Base-by-base conservation (phyloP, 805 yeast species). In the Middelhovenomyces tepae region DNA sequence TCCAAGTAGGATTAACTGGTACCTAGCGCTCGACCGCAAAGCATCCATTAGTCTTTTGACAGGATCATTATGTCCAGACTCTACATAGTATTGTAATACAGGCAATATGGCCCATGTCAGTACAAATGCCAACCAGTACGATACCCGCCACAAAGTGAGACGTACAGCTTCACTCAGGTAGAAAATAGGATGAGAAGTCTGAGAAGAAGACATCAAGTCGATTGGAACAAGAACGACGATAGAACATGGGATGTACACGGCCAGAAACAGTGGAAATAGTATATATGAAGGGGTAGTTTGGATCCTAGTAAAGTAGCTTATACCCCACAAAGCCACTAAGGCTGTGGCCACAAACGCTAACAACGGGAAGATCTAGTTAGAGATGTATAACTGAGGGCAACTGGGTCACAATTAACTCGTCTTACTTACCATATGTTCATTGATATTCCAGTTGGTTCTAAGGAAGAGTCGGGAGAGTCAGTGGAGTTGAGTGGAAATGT, bases 41-140 rank as follows among this genome's bases (percentile, higher is more conserved):
- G 93, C 77, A 37, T 79, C 81, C 34, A 56, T 59, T 32, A 81
- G 50, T 37, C 69, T 61, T 11, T 58, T 57, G 4, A 53, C 38
- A 4, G 63, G 62, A 25, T 68, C 69, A 47, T 65, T 71, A 50
- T 76, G 69, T 7, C 94, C 93, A 2, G 84, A 75, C 31, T 73
- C 70, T 44, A 73, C 77, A 60, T 70, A 84, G 44, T 76, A 78
- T 51, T 83, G 91, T 16, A 80, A 59, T 21, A 78, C 57, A 0
- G 94, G 94, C 31, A 84, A 54, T 1, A 81, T 42, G 5, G 73
- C 57, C 94, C 94, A 84, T 26, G 93, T 84, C 35, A 83, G 57
- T n/a, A 65, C 48, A 46, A 83, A 84, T 1, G 93, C 80, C 7
- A 71, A 57, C 94, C 94, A 84, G 54, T 84, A 84, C 34, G 78